Evolutionary conservation across 1,139 yeast genomes (phyloP), one percentile per base, ranked within the genome.

Genomic region (Kodamaea anthophila): DNA sequence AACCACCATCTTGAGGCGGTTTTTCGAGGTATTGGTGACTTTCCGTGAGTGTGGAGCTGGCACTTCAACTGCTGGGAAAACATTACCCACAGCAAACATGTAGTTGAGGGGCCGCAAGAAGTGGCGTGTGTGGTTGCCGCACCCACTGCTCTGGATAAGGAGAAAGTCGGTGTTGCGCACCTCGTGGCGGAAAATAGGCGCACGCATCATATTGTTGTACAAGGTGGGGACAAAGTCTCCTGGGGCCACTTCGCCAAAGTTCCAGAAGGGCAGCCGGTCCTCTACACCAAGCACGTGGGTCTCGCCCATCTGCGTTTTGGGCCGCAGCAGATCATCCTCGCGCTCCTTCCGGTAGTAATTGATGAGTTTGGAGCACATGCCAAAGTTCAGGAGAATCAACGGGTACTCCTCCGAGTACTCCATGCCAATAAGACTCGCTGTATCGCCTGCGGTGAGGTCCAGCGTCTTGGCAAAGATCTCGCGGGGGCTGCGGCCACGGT

Each of bases 41-140:
- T 87, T 87, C 54, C 98, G 74, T 2, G 96, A 86, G 53, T 93
- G 96, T 2, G 99, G 98, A 1, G 97, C 97, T 1, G 98, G 98
- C 13, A 93, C 81, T 49, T 87, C 96, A 30, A 84, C 82, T 3
- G 87, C 96, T 1, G 98, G 98, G 46, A 86, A 79, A 0, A 86
- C 73, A 51, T 93, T 96, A 1, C 99, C 99, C 5, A 88, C 95
- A 0, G 86, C 77, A 52, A 86, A 91, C 31, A 83, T 48, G 47
- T 79, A 77, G 34, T 81, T 79, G 22, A 91, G 68, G 14, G 70
- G 68, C 39, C 94, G 68, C 41, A 93, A 51, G 34, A 47, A 66
- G 35, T 60, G 60, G 16, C 57, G 51, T 36, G 74, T 75, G 44
- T 81, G 71, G 39, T 64, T 60, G 5, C 85, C 84, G 21, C 83